Percentiles rank a stretch among this genome's conserved stretches.
Conservation (phyloP, 2,329 filamentous ascomycete species). For the Aspergillus sp. region DNA sequence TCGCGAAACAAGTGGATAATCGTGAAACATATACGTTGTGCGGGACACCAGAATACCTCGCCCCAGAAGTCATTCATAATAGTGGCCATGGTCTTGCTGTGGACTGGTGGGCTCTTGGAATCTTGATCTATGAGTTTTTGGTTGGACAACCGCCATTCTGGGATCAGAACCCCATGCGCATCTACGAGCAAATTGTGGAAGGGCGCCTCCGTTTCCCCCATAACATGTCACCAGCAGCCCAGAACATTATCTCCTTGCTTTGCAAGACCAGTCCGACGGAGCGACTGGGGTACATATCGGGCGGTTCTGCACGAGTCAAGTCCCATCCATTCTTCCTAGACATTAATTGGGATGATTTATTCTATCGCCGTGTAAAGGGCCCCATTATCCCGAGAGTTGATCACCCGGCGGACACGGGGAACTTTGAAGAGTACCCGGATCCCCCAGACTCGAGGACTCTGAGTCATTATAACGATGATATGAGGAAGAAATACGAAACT, state of each 20-base stretch:
- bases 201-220: slow-evolving; percentile 58
- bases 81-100: slow-evolving; percentile 61
- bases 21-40: slow-evolving; percentile 62
- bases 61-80: slow-evolving; percentile 63
- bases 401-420: slow-evolving; percentile 57
- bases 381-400: slow-evolving; percentile 60
- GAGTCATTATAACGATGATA: slow-evolving; percentile 55
- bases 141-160: slow-evolving; percentile 65
- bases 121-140: slow-evolving; percentile 63
- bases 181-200: slow-evolving; percentile 64
- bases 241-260: slow-evolving; percentile 57
- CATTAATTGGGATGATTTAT: slow-evolving; percentile 60
- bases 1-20: slow-evolving; percentile 58
- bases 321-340: slow-evolving; percentile 58
- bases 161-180: slow-evolving; percentile 66
- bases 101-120: slow-evolving; percentile 66
- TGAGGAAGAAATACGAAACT: slow-evolving; percentile 56
- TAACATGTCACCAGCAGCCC: slow-evolving; percentile 54
- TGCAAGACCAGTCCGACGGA: slow-evolving; percentile 62
- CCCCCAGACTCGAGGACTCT: slow-evolving; percentile 47
- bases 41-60: slow-evolving; percentile 63
- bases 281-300: slow-evolving; percentile 58
- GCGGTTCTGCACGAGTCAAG: slow-evolving; percentile 56
- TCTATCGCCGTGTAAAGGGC: slow-evolving; percentile 54
- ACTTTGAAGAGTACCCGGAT: slow-evolving; percentile 62